These are phyloP conservation scores for Syncephalastrum racemosum DNA, from an alignment of 371 early-diverging fungal genomes.

Conservation along the genomic window DNA sequence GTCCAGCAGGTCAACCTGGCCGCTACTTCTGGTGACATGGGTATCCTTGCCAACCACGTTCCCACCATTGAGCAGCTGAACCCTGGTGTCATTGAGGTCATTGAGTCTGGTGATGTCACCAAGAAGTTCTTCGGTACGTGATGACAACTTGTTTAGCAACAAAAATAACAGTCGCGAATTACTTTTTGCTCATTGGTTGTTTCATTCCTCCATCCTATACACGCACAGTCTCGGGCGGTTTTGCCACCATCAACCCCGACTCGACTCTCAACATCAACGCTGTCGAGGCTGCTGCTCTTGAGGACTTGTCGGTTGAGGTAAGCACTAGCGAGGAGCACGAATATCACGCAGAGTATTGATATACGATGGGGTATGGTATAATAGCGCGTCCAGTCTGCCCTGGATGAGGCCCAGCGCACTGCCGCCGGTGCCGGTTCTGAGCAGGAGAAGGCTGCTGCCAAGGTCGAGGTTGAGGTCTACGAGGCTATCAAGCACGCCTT, in stretches of 20 bases:
- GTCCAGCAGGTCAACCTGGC: slow-evolving; percentile 95
- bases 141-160: background rate
- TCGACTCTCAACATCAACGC: slow-evolving; percentile 96
- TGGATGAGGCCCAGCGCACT: slow-evolving; percentile 84
- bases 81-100: slow-evolving; percentile 89
- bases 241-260: slow-evolving; percentile 96
- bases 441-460: slow-evolving; percentile 82
- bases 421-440: slow-evolving; percentile 64
- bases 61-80: slow-evolving; percentile 95
- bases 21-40: slow-evolving; percentile 95
- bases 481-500: slow-evolving; percentile 79
- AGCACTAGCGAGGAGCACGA: slow-evolving; percentile 5
- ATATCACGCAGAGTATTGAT: slow-evolving; percentile 1
- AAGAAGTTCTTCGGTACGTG: slow-evolving; percentile 91
- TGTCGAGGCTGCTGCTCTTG: slow-evolving; percentile 90
- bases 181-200: background rate
- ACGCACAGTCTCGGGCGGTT: slow-evolving; percentile 92
- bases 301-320: slow-evolving; percentile 82
- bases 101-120: slow-evolving; percentile 72
- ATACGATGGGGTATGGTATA: slow-evolving; percentile 11
- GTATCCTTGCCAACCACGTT: slow-evolving; percentile 98
- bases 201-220: slow-evolving; percentile 9
- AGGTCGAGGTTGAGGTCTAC: slow-evolving; percentile 87
- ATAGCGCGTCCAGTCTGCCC: slow-evolving; percentile 74
- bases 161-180: background rate